These are phyloP conservation scores for Penicillium paradoxum DNA, from an alignment of 495 filamentous ascomycete genomes.

Conservation along the genomic window DNA sequence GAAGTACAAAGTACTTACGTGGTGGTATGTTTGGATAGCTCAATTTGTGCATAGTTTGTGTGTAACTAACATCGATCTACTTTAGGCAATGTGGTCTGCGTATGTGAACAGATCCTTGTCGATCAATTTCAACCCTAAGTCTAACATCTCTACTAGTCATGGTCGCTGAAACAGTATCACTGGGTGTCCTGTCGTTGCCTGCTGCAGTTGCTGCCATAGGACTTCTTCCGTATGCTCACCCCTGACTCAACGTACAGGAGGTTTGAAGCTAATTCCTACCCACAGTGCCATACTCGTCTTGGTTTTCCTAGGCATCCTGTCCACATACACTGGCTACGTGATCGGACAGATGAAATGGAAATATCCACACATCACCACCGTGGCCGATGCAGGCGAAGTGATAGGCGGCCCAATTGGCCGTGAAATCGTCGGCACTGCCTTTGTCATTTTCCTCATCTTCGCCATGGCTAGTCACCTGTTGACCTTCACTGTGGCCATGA, in stretches of 20 bases:
- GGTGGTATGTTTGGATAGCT: constrained; percentile 33
- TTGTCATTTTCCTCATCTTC: constrained; percentile 67
- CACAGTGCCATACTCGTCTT: constrained; percentile 58
- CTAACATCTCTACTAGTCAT: constrained; percentile 39
- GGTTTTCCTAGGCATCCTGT: constrained; percentile 58
- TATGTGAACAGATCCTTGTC: constrained; percentile 13
- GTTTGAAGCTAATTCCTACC: constrained; percentile 1
- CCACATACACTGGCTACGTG: constrained; percentile 74
- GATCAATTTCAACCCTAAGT: not conserved
- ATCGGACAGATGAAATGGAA: constrained; percentile 72
- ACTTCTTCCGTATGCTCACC: constrained; percentile 45
- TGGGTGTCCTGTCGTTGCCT: constrained; percentile 65
- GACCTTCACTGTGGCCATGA: constrained; percentile 72
- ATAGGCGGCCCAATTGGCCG: constrained; percentile 59
- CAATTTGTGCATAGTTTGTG: not conserved
- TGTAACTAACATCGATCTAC: not conserved
- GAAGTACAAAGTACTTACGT: constrained; percentile 39
- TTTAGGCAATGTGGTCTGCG: constrained; percentile 41
- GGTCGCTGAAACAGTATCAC: constrained; percentile 69
- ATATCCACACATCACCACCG: constrained; percentile 66
- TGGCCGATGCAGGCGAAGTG: constrained; percentile 67
- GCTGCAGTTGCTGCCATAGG: constrained; percentile 60
- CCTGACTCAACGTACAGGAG: not conserved
- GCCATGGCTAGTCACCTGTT: constrained; percentile 74
- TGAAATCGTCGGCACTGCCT: constrained; percentile 58